These are phyloP conservation scores for Solanum chmielewskii DNA, from an alignment of 257 asterid species.

Conservation along the genomic window DNA sequence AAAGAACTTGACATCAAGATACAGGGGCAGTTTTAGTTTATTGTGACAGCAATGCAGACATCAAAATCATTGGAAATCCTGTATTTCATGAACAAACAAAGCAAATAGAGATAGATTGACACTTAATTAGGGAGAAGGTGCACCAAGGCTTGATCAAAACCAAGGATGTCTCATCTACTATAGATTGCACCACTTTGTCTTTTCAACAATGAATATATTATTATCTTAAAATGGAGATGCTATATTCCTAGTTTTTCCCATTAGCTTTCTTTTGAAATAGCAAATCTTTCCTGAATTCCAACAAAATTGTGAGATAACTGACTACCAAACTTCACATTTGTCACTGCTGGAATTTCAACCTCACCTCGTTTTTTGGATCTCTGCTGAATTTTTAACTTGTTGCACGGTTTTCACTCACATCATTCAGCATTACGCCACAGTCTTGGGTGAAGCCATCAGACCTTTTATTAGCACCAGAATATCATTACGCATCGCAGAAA, in stretches of 20 bases:
- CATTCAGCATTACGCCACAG: background rate
- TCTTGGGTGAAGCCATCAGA: conserved; percentile 23
- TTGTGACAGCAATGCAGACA: background rate
- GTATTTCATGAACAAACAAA: background rate
- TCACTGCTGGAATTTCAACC: background rate
- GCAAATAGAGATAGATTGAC: background rate
- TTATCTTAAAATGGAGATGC: background rate
- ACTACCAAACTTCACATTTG: background rate
- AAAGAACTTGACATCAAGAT: background rate
- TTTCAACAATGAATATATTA: background rate
- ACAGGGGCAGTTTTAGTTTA: background rate
- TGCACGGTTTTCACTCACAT: background rate
- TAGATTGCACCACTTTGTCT: background rate
- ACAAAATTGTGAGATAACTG: background rate
- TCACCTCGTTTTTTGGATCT: background rate
- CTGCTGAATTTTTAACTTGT: background rate
- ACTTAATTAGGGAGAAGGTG: background rate
- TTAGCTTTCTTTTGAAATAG: background rate
- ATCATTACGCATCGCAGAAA: conserved; percentile 42
- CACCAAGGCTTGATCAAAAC: background rate
- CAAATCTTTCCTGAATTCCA: background rate
- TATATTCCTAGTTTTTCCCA: background rate
- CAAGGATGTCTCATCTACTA: background rate
- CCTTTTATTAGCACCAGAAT: conserved; percentile 36
- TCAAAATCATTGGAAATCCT: background rate